A percentile compares a stretch with the other conserved stretches of the same genome.
These are phyloP conservation scores for Eucalyptus fibrosa DNA, from an alignment of 345 rosid species.

Conservation along the genomic window DNA sequence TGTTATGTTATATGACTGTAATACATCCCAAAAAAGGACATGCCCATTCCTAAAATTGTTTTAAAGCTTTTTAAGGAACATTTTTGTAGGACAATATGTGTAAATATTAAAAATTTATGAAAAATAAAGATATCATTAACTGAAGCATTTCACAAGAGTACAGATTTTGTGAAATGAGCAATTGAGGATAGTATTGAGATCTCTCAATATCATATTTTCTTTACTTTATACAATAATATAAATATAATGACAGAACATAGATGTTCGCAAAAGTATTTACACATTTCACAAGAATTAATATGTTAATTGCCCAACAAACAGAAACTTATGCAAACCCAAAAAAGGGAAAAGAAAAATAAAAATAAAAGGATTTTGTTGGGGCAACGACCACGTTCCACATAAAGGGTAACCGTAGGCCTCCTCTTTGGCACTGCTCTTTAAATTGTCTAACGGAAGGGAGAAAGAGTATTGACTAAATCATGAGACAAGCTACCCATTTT, in stretches of 20 bases:
- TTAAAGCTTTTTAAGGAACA: background rate
- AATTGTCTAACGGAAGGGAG: too few species aligned
- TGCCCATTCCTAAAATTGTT: background rate
- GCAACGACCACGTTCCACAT: background rate
- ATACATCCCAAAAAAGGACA: background rate
- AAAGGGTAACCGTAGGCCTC: too few species aligned
- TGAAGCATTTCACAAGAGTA: too few species aligned
- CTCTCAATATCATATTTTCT: background rate
- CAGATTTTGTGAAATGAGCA: background rate
- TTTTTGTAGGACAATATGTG: too few species aligned
- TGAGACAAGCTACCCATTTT: too few species aligned
- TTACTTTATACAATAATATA: background rate
- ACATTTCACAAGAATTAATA: background rate
- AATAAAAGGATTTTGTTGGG: background rate
- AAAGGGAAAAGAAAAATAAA: background rate
- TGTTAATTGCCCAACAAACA: background rate
- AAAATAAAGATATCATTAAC: background rate
- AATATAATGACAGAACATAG: background rate
- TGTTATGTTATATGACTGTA: too few species aligned
- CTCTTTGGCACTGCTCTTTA: too few species aligned
- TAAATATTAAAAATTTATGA: background rate
- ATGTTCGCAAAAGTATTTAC: background rate
- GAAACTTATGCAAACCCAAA: background rate
- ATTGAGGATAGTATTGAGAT: background rate
- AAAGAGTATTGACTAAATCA: too few species aligned